Percentiles rank a stretch among this genome's conserved stretches.
phyloP scores from a whole-genome alignment of 2,329 filamentous ascomycete species.

The Helotiales sp. region DNA sequence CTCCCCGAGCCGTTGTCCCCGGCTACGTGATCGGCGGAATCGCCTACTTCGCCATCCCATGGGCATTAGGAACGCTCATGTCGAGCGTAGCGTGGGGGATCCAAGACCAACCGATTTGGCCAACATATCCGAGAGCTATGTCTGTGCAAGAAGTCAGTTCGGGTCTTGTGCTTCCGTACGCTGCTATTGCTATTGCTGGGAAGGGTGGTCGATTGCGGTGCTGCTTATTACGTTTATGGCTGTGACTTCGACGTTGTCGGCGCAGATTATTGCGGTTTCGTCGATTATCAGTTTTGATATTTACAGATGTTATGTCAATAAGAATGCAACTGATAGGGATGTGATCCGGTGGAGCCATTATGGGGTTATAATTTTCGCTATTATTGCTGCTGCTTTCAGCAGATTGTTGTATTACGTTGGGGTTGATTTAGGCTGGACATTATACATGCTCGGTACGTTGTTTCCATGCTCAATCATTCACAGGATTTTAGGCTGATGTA shows the following conservation, averaged over 20 bases:
- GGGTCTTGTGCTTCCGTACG: conserved; percentile 68
- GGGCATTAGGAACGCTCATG: conserved; percentile 54
- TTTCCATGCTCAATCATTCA: conserved; percentile 41
- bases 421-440: conserved; percentile 58
- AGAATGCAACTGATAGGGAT: conserved; percentile 60
- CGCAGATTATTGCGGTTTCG: conserved; percentile 82
- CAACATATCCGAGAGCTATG: conserved; percentile 70
- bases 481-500: background rate
- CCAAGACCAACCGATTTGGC: conserved; percentile 34
- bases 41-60: conserved; percentile 59
- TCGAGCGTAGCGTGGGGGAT: conserved; percentile 15
- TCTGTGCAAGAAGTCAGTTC: conserved; percentile 73
- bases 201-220: conserved; percentile 68
- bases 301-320: conserved; percentile 84
- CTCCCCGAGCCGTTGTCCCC: background rate
- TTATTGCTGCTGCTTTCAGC: conserved; percentile 57
- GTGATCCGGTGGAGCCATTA: conserved; percentile 58
- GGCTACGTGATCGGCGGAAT: conserved; percentile 58
- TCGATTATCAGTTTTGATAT: conserved; percentile 86
- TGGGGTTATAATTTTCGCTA: conserved; percentile 56
- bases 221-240: conserved; percentile 77
- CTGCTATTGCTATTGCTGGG: conserved; percentile 70
- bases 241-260: conserved; percentile 79
- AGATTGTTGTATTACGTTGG: conserved; percentile 59
- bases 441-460: conserved; percentile 55